Evolutionary conservation across 176 grass and related monocot genomes (phyloP).

Genomic region (Lolium rigidum): DNA sequence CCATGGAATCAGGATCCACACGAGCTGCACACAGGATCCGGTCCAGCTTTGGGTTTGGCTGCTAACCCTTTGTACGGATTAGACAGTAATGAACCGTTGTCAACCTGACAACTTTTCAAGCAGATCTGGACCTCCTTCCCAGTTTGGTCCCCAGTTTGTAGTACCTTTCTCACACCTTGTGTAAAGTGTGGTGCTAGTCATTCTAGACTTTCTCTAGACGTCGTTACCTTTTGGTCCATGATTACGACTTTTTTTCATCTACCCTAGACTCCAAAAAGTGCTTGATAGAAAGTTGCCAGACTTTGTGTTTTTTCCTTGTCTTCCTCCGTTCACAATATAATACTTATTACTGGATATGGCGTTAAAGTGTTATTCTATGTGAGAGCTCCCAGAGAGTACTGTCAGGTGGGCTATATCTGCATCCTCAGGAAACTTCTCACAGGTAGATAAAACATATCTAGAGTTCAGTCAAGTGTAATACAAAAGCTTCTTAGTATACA

Average conservation of each 20-base stretch:
- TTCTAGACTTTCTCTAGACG: constrained; percentile 41
- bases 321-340: constrained; percentile 20
- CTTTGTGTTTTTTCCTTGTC: constrained; percentile 44
- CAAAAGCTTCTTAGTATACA: neutral
- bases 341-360: neutral
- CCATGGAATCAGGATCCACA: neutral
- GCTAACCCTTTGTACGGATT: constrained; percentile 24
- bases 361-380: constrained; percentile 35
- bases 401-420: neutral
- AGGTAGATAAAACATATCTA: neutral
- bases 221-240: constrained; percentile 47
- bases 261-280: constrained; percentile 25
- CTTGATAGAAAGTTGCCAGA: constrained; percentile 45
- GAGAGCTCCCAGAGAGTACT: constrained; percentile 9
- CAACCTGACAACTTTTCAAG: constrained; percentile 55
- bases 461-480: neutral
- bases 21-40: constrained; percentile 20
- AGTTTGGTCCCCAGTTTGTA: constrained; percentile 52
- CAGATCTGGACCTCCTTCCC: constrained; percentile 38
- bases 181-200: constrained; percentile 47
- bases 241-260: neutral
- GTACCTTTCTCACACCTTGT: constrained; percentile 48
- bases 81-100: constrained; percentile 40
- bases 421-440: neutral
- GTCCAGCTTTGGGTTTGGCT: constrained; percentile 17